Evolutionary conservation across 2,329 filamentous ascomycete species (phyloP), one percentile per base, ranked within the genome.

Genomic region (Thelonectria olida): DNA sequence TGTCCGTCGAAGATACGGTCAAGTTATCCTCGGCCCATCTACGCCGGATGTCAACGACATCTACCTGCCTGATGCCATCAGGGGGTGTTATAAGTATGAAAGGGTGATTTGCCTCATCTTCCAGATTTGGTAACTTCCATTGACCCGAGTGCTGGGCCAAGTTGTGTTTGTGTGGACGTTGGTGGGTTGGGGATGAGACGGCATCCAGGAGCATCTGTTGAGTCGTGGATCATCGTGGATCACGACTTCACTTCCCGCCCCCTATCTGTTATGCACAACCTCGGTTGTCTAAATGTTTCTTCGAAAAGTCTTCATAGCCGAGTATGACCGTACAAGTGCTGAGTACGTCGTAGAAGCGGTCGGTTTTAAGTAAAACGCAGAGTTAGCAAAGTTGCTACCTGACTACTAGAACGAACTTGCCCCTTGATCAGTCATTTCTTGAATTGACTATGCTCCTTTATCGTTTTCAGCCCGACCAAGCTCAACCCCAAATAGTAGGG

Each of bases 21-120:
- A 58, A 47, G 44, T 53, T 70, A 64, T 63, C 68, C 66, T 69
- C 68, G 66, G 68, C 47, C 61, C 54, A 58, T 36, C 22, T 58
- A 50, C 19, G 19, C 25, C 42, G 31, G 51, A 42, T 38, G 15
- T 31, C 53, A 55, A 25, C 54, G 47, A 27, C 58, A 20, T 28
- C 38, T 42, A 59, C 54, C 52, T 56, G 15, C 39, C 51, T 53
- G 36, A 59, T 49, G 38, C 19, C 54, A 28, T 28, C 22, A 49
- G 27, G 39, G 44, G 51, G 48, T 23, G 39, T 52, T 36, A 17
- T 22, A 45, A 25, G 34, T 28, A 39, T 50, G 61, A 49, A 39
- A 51, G 23, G 50, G 44, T 8, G 19, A 57, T 27, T 48, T 58
- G 47, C 50, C 28, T 58, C 25, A 23, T 59, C 57, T 52, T 13